Conservation (phyloP, 805 yeast species). For the Zygotorulaspora florentina region DNA sequence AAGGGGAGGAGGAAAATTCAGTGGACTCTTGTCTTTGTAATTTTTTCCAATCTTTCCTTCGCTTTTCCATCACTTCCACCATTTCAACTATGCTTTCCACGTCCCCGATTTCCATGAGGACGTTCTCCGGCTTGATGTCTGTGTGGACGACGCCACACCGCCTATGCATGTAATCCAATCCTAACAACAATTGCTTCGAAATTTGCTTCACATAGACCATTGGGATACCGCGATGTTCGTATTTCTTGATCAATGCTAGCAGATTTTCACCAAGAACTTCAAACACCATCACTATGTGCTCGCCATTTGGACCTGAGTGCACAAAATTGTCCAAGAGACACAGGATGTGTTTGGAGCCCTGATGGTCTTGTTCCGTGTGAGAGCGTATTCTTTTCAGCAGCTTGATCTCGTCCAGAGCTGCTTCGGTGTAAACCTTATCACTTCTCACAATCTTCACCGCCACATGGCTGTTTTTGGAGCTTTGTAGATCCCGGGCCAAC, state of each 20-base stretch:
- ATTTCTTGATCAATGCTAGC: constrained; percentile 76
- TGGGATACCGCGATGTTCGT: constrained; percentile 76
- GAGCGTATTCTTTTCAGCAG: constrained; percentile 63
- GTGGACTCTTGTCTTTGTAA: constrained; percentile 39
- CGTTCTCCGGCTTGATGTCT: constrained; percentile 74
- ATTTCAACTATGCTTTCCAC: constrained; percentile 70
- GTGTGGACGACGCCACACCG: constrained; percentile 72
- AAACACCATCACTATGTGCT: constrained; percentile 94
- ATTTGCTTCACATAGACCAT: constrained; percentile 71
- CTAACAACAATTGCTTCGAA: constrained; percentile 69
- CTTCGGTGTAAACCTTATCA: constrained; percentile 85
- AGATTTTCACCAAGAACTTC: constrained; percentile 95
- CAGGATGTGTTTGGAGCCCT: constrained; percentile 79
- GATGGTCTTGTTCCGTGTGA: constrained; percentile 43
- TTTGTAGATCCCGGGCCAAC: constrained; percentile 66
- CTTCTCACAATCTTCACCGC: constrained; percentile 93
- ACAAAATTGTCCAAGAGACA: constrained; percentile 77
- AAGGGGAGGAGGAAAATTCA: constrained; percentile 14
- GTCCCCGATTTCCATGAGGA: constrained; percentile 75
- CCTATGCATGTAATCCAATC: constrained; percentile 59
- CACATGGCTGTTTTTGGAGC: constrained; percentile 56
- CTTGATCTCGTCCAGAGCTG: constrained; percentile 91
- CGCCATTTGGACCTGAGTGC: constrained; percentile 87
- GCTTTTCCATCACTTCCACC: constrained; percentile 58
- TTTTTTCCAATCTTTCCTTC: constrained; percentile 41